These are phyloP conservation scores for Funneliformis geosporum DNA, from an alignment of 192 early-diverging fungal genomes.

Conservation along the genomic window DNA sequence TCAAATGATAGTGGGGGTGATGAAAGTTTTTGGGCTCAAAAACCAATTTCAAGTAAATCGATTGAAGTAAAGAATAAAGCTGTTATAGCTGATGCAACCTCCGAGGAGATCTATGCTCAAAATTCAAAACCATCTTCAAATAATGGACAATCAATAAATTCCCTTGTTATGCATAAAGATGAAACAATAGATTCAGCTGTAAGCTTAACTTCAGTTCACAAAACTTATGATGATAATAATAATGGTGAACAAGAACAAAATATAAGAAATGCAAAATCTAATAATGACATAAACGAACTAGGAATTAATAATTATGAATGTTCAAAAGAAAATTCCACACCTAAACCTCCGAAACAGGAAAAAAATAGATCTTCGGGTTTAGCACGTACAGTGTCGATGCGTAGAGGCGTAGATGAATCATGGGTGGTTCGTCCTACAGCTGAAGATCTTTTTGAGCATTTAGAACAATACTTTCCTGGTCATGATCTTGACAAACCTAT, in stretches of 20 bases:
- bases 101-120: neutral
- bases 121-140: neutral
- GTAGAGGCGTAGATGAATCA: conserved; percentile 40
- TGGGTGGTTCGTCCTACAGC: conserved; percentile 65
- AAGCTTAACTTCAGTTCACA: neutral
- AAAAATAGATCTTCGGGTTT: neutral
- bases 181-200: neutral
- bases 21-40: neutral
- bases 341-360: too few relatives aligned
- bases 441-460: conserved; percentile 65
- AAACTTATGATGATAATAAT: neutral
- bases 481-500: conserved; percentile 77
- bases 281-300: neutral
- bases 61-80: neutral
- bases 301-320: neutral
- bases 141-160: neutral
- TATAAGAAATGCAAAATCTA: neutral
- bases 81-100: neutral
- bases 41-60: neutral
- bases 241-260: neutral
- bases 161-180: neutral
- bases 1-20: neutral
- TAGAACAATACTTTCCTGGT: conserved; percentile 73
- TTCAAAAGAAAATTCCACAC: neutral
- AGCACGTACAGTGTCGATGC: conserved; percentile 16